A percentile compares a stretch with the other conserved stretches of the same genome.
phyloP scores from a whole-genome alignment of 768 basidiomycete species.

The Butyriboletus loyo region DNA sequence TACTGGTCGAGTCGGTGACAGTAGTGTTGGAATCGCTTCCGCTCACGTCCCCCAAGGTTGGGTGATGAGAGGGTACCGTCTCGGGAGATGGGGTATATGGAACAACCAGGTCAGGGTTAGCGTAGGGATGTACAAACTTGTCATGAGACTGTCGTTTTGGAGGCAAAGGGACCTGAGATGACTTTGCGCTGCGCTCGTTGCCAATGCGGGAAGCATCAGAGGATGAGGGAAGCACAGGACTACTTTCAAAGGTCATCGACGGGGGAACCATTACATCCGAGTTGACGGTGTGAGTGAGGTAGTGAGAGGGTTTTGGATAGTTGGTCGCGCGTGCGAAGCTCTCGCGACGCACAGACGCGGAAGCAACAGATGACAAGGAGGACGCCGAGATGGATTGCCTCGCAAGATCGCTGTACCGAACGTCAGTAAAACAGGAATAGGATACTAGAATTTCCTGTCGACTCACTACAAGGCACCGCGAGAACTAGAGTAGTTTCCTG shows the following conservation, averaged over 20 bases:
- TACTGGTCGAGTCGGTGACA: conserved; percentile 44
- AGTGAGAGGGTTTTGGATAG: conserved; percentile 5
- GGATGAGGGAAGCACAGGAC: conserved; percentile 3
- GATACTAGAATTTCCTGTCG: not conserved
- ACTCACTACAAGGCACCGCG: conserved; percentile 62
- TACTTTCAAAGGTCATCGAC: not conserved
- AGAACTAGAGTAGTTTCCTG: conserved; percentile 48
- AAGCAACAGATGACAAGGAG: conserved; percentile 39
- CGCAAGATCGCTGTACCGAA: conserved; percentile 47
- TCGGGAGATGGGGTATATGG: conserved; percentile 34
- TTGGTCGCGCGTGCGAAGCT: conserved; percentile 37
- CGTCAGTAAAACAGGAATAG: conserved; percentile 1
- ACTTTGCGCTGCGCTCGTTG: conserved; percentile 11
- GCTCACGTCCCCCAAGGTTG: conserved; percentile 33
- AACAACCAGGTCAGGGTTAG: conserved; percentile 67
- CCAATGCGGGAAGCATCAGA: conserved; percentile 9
- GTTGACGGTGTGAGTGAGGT: conserved; percentile 7
- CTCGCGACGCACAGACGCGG: conserved; percentile 32
- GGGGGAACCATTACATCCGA: conserved; percentile 7
- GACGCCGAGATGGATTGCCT: conserved; percentile 60
- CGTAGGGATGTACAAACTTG: conserved; percentile 67
- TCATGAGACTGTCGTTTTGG: conserved; percentile 35
- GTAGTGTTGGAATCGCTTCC: conserved; percentile 54
- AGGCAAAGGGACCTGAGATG: conserved; percentile 26
- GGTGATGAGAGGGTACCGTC: conserved; percentile 26